These are phyloP conservation scores for Amoebophrya sp. DNA, from an alignment of 169 alveolate genomes.

Conservation along the genomic window DNA sequence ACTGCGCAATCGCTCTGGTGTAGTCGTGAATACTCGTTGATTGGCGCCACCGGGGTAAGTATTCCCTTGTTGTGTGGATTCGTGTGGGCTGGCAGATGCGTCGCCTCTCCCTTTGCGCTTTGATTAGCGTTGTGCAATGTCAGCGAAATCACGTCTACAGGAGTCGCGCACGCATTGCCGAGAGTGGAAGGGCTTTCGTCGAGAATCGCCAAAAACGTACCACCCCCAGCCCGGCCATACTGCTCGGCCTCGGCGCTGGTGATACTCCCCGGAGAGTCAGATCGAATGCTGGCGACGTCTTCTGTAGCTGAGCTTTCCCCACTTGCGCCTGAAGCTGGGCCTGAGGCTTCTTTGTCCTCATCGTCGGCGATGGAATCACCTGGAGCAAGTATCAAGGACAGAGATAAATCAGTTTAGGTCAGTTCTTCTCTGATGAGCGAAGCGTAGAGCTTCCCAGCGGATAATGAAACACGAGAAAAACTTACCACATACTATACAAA, in stretches of 20 bases:
- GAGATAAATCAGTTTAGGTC: too few relatives aligned
- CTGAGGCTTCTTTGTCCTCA: too few relatives aligned
- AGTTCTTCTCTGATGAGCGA: too few relatives aligned
- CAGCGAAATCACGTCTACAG: not conserved
- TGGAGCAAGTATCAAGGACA: too few relatives aligned
- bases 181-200: not conserved
- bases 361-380: not conserved
- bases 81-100: not conserved
- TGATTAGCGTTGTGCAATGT: not conserved
- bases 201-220: not conserved
- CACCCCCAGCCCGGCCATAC: not conserved
- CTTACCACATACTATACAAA: too few relatives aligned
- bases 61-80: not conserved
- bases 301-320: too few relatives aligned
- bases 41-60: not conserved
- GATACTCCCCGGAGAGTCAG: not conserved
- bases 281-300: not conserved
- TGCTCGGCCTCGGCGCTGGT: conserved; percentile 12
- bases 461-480: too few relatives aligned
- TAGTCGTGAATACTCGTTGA: not conserved
- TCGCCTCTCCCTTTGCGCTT: not conserved
- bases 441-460: too few relatives aligned
- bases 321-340: too few relatives aligned
- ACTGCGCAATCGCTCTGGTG: not conserved
- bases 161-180: not conserved